These are phyloP conservation scores for Dactylellina drechsleri DNA, from an alignment of 2,329 filamentous ascomycete species.

Conservation along the genomic window DNA sequence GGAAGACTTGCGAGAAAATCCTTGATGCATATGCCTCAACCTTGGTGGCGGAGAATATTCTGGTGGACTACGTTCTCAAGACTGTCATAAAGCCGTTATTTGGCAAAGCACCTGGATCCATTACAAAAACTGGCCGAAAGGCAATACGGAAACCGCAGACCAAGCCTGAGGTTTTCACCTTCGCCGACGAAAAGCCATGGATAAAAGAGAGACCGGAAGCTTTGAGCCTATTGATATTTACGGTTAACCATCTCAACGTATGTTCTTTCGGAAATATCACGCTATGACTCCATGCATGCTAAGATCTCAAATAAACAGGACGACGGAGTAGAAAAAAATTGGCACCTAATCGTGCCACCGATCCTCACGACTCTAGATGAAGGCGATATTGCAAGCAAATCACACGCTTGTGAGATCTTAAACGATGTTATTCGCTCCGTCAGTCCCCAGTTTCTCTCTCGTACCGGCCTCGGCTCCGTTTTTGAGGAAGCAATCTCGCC, in stretches of 20 bases:
- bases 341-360: slow-evolving; percentile 57
- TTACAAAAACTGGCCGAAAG: slow-evolving; percentile 40
- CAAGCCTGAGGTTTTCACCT: slow-evolving; percentile 28
- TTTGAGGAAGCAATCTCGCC: slow-evolving; percentile 57
- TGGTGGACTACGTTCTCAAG: slow-evolving; percentile 30
- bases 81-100: slow-evolving; percentile 29
- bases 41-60: slow-evolving; percentile 23
- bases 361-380: slow-evolving; percentile 55
- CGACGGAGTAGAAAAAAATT: slow-evolving; percentile 39
- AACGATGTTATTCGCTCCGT: slow-evolving; percentile 25
- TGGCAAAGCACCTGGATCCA: slow-evolving; percentile 20
- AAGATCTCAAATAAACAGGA: background rate
- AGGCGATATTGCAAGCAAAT: slow-evolving; percentile 41
- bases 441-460: slow-evolving; percentile 45
- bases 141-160: slow-evolving; percentile 39
- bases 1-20: slow-evolving; percentile 11
- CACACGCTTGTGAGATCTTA: slow-evolving; percentile 43
- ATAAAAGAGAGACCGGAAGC: slow-evolving; percentile 44
- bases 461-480: slow-evolving; percentile 56
- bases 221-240: slow-evolving; percentile 45
- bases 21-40: background rate
- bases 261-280: background rate
- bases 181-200: slow-evolving; percentile 52
- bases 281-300: too few relatives aligned
- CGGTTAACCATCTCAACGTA: slow-evolving; percentile 28